Conservation (phyloP, 2,329 filamentous ascomycete genomes). For the Monosporascus sp. region DNA sequence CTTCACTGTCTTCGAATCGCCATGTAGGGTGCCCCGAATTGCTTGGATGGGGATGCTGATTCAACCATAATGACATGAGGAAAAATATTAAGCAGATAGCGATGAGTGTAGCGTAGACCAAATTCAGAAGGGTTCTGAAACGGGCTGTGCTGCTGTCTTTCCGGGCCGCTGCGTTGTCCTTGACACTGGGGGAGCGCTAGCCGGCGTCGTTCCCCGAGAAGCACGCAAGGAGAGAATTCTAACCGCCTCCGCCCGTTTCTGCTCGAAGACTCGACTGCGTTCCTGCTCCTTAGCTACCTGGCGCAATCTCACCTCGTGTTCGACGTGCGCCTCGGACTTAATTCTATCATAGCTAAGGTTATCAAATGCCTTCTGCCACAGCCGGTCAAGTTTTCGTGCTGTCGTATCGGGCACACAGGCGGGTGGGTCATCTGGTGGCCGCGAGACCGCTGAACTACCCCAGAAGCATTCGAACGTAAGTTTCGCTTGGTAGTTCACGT, state of each 20-base stretch:
- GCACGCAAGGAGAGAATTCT: conserved; percentile 28
- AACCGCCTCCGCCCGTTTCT: conserved; percentile 39
- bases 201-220: conserved; percentile 11
- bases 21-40: too few species aligned
- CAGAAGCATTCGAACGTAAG: conserved; percentile 50
- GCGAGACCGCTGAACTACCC: conserved; percentile 45
- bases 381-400: conserved; percentile 42
- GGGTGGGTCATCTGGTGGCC: conserved; percentile 29
- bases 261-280: conserved; percentile 45
- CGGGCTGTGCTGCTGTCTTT: not conserved
- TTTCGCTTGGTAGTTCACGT: conserved; percentile 34
- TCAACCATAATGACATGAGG: too few species aligned
- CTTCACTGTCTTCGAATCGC: too few species aligned
- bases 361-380: conserved; percentile 40
- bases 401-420: conserved; percentile 32
- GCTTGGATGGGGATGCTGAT: too few species aligned
- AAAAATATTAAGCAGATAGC: too few species aligned
- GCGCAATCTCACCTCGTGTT: conserved; percentile 36
- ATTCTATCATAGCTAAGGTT: conserved; percentile 37
- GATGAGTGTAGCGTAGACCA: not conserved
- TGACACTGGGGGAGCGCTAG: conserved; percentile 6
- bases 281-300: conserved; percentile 41
- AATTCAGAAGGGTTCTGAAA: not conserved
- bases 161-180: conserved; percentile 1
- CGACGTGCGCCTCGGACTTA: conserved; percentile 38